A percentile compares a stretch with the other conserved stretches of the same genome.
phyloP scores from a whole-genome alignment of 352 stramenopile species.

The Globisporangium parvum region DNA sequence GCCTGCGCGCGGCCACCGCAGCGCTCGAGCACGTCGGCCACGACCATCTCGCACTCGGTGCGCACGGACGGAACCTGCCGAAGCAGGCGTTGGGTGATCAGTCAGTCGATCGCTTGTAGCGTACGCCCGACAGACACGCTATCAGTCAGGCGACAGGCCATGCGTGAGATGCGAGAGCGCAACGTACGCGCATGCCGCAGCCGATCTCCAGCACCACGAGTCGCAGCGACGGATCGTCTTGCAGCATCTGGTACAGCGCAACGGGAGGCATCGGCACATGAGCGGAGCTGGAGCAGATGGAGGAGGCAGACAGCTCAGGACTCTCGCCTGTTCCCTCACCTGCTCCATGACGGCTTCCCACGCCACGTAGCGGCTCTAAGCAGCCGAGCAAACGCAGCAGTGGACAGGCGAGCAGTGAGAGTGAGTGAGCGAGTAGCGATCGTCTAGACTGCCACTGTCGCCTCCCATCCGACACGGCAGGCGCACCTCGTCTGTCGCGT shows the following conservation, averaged over 20 bases:
- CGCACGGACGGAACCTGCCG: constrained; percentile 72
- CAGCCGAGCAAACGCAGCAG: too few species aligned
- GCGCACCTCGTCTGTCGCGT: constrained; percentile 52
- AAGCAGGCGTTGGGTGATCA: too few species aligned
- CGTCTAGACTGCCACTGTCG: too few species aligned
- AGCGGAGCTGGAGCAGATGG: background rate
- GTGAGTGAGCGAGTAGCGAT: background rate
- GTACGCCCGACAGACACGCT: too few species aligned
- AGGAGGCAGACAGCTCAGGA: background rate
- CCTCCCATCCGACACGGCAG: too few species aligned
- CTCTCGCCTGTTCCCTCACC: constrained; percentile 17
- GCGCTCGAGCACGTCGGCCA: constrained; percentile 55
- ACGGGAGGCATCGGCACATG: background rate
- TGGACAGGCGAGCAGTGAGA: background rate
- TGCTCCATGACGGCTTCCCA: constrained; percentile 78
- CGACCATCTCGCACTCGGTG: constrained; percentile 76
- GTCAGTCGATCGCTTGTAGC: too few species aligned
- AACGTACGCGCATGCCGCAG: constrained; percentile 55
- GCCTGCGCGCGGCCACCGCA: constrained; percentile 39
- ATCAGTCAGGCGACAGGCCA: too few species aligned
- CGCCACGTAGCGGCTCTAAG: constrained; percentile 56
- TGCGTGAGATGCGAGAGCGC: background rate
- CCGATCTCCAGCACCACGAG: constrained; percentile 82
- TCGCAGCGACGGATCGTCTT: constrained; percentile 46
- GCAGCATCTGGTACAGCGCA: constrained; percentile 40